phyloP scores from a whole-genome alignment of 495 filamentous ascomycete species.

The Neurospora terricola region DNA sequence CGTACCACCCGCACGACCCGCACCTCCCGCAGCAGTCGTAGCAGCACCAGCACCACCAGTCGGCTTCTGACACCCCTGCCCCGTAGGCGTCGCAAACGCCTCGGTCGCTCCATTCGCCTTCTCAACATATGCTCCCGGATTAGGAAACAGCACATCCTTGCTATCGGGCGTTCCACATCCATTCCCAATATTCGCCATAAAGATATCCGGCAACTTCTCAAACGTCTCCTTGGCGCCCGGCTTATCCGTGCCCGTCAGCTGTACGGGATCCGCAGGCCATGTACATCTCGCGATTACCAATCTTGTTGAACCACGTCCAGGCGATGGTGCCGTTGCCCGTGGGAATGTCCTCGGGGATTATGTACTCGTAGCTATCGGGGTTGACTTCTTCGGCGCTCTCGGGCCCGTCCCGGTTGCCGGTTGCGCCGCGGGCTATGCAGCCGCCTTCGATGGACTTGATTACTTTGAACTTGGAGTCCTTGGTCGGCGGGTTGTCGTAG shows the following conservation, averaged over 20 bases:
- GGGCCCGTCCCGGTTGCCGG: constrained; percentile 30
- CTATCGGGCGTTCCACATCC: constrained; percentile 34
- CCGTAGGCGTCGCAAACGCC: not conserved
- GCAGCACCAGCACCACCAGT: not conserved
- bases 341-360: constrained; percentile 44
- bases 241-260: constrained; percentile 30
- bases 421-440: constrained; percentile 47
- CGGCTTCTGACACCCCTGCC: not conserved
- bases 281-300: constrained; percentile 83
- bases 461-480: constrained; percentile 47
- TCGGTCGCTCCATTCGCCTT: not conserved
- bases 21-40: too few species aligned
- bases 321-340: constrained; percentile 59
- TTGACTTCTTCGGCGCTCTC: not conserved
- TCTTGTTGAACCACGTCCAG: constrained; percentile 85
- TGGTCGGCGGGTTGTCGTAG: constrained; percentile 51
- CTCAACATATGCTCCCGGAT: constrained; percentile 47
- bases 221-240: not conserved
- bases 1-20: too few species aligned
- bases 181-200: constrained; percentile 37
- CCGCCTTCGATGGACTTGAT: constrained; percentile 71
- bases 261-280: constrained; percentile 81
- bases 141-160: constrained; percentile 45
- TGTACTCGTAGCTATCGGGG: constrained; percentile 28
- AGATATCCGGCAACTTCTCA: constrained; percentile 31